phyloP scores from a whole-genome alignment of 2,329 filamentous ascomycete genomes.

The Pseudopyrenochaeta lycopersici region DNA sequence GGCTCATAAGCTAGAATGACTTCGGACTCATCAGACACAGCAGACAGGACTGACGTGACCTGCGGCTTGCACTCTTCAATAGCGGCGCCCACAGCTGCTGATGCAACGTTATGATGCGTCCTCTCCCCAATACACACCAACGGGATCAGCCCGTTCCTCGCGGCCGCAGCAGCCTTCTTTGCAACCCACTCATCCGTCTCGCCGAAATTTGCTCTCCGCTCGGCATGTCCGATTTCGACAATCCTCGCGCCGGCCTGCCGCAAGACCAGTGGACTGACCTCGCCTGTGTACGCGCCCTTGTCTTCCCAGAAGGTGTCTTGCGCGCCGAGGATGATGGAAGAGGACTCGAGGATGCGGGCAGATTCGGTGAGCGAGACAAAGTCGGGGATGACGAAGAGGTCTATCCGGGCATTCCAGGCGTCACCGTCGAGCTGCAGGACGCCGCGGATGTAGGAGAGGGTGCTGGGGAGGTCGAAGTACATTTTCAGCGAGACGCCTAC shows the following conservation, averaged over 20 bases:
- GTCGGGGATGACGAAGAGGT: conserved; percentile 82
- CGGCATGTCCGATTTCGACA: conserved; percentile 83
- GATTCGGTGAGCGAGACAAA: conserved; percentile 72
- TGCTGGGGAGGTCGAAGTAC: conserved; percentile 77
- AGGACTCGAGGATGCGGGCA: conserved; percentile 58
- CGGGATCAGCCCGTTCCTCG: conserved; percentile 75
- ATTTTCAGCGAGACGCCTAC: conserved; percentile 80
- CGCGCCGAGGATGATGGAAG: conserved; percentile 72
- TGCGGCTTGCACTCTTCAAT: conserved; percentile 73
- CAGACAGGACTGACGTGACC: conserved; percentile 69
- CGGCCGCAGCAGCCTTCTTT: conserved; percentile 74
- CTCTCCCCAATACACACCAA: conserved; percentile 83
- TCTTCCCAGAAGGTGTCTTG: conserved; percentile 79
- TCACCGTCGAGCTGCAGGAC: conserved; percentile 60
- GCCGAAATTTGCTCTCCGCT: conserved; percentile 74
- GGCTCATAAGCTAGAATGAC: conserved; percentile 86
- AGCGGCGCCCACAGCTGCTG: conserved; percentile 65
- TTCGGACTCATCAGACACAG: conserved; percentile 69
- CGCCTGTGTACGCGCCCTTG: conserved; percentile 78
- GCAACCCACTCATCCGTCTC: conserved; percentile 77
- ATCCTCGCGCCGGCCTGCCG: conserved; percentile 73
- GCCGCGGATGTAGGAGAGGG: conserved; percentile 59
- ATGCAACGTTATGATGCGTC: conserved; percentile 56
- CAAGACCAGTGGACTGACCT: conserved; percentile 75
- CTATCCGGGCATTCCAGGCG: conserved; percentile 63